A percentile compares a stretch with the other conserved stretches of the same genome.
Conservation (phyloP, 306 rosid species). For the Alnus rubra region DNA sequence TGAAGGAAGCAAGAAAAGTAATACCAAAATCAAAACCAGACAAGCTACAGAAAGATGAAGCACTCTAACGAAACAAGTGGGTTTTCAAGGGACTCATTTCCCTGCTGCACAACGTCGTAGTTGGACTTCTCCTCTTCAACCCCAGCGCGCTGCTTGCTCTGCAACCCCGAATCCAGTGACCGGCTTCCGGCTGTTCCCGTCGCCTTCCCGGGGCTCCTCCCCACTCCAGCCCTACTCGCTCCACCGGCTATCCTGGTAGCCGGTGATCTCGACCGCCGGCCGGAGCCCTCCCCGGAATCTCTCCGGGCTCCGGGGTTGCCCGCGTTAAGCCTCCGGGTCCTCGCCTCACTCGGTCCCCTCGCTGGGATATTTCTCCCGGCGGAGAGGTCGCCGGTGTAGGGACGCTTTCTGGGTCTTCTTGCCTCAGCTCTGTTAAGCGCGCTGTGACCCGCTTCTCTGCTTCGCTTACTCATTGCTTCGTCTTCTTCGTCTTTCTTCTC, state of each 20-base stretch:
- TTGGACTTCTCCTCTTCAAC: constrained; percentile 25
- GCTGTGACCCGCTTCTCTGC: constrained; percentile 43
- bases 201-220: constrained; percentile 38
- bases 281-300: constrained; percentile 39
- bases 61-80: constrained; percentile 84
- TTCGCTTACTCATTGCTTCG: constrained; percentile 67
- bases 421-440: constrained; percentile 30
- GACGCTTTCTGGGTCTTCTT: constrained; percentile 48
- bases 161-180: constrained; percentile 20
- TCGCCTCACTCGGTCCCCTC: constrained; percentile 39
- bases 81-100: constrained; percentile 60
- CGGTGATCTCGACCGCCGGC: constrained; percentile 64
- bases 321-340: constrained; percentile 39
- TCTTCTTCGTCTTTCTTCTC: constrained; percentile 63
- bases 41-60: constrained; percentile 80
- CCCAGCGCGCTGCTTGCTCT: constrained; percentile 20
- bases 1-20: constrained; percentile 5
- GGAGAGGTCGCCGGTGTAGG: constrained; percentile 36
- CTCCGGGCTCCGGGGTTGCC: constrained; percentile 35
- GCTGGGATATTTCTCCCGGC: constrained; percentile 35
- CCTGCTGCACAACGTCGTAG: constrained; percentile 32
- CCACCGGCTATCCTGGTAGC: constrained; percentile 42
- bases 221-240: constrained; percentile 30
- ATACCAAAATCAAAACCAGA: constrained; percentile 16
- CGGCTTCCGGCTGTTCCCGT: constrained; percentile 29